Evolutionary conservation across 2,329 filamentous ascomycete species (phyloP).

Genomic region (Chaetoscypha palmicola): DNA sequence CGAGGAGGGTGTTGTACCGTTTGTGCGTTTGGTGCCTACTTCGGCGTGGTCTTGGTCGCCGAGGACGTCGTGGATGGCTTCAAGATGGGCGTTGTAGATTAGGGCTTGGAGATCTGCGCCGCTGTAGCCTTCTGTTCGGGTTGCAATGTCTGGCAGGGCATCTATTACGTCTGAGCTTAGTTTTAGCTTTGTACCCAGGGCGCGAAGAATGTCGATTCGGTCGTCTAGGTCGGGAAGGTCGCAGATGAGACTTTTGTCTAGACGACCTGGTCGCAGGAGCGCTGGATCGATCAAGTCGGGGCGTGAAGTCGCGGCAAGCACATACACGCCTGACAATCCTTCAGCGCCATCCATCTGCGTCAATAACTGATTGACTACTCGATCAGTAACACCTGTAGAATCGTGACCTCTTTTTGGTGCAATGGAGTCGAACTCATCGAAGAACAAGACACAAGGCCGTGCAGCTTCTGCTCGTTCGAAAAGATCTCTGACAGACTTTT

Average conservation of each 20-base stretch:
- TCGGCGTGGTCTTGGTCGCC: slow-evolving; percentile 48
- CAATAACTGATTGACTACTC: slow-evolving; percentile 94
- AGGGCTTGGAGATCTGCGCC: slow-evolving; percentile 93
- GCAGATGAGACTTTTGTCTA: slow-evolving; percentile 90
- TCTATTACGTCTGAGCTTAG: slow-evolving; percentile 56
- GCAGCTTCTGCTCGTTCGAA: slow-evolving; percentile 91
- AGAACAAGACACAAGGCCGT: slow-evolving; percentile 90
- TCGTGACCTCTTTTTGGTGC: slow-evolving; percentile 96
- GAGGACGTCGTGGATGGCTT: slow-evolving; percentile 91
- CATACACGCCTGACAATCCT: slow-evolving; percentile 89
- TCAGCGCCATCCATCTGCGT: slow-evolving; percentile 99
- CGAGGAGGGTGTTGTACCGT: slow-evolving; percentile 23
- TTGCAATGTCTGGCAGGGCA: slow-evolving; percentile 64
- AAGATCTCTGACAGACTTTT: slow-evolving; percentile 91
- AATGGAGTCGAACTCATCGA: slow-evolving; percentile 97
- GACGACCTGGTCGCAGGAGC: slow-evolving; percentile 77
- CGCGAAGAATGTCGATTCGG: slow-evolving; percentile 78
- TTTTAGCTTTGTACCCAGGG: slow-evolving; percentile 74
- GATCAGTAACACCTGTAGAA: slow-evolving; percentile 94
- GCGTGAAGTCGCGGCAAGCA: slow-evolving; percentile 85
- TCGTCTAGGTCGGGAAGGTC: slow-evolving; percentile 78
- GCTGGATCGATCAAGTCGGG: slow-evolving; percentile 96
- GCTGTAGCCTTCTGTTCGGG: slow-evolving; percentile 78
- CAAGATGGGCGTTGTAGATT: slow-evolving; percentile 91
- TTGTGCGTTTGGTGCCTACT: slow-evolving; percentile 26